phyloP scores from a whole-genome alignment of 495 filamentous ascomycete genomes.

The Chaetomium cochliodes region DNA sequence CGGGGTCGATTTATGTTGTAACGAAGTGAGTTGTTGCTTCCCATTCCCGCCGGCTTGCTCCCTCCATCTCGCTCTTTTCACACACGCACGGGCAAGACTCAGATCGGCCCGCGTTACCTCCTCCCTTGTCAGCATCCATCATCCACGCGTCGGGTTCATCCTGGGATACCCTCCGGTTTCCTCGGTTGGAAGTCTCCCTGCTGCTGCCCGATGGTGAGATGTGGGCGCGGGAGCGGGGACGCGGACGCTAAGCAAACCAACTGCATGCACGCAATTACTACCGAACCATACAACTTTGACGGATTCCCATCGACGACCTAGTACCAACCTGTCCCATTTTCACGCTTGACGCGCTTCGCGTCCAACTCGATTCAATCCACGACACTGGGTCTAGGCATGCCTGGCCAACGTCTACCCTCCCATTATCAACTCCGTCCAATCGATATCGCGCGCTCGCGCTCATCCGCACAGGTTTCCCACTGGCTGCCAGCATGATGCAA shows the following conservation, averaged over 20 bases:
- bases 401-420: not conserved
- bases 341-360: slow-evolving; percentile 2
- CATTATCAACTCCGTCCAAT: not conserved
- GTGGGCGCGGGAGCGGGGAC: not conserved
- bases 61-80: not conserved
- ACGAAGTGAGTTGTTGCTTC: not conserved
- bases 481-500: not conserved
- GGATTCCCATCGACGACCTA: not conserved
- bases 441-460: not conserved
- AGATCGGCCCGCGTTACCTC: not conserved
- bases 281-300: not conserved
- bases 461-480: not conserved
- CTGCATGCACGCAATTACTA: not conserved
- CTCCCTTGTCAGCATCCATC: not conserved
- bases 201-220: slow-evolving; percentile 4
- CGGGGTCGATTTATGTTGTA: not conserved
- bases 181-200: not conserved
- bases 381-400: not conserved
- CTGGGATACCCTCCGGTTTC: not conserved
- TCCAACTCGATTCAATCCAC: not conserved
- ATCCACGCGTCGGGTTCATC: not conserved
- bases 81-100: not conserved
- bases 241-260: slow-evolving; percentile 4
- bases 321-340: not conserved
- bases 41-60: not conserved